Evolutionary conservation across 306 rosid species (phyloP), one percentile per base, ranked within the genome.

Genomic region (Fragaria ananassa): DNA sequence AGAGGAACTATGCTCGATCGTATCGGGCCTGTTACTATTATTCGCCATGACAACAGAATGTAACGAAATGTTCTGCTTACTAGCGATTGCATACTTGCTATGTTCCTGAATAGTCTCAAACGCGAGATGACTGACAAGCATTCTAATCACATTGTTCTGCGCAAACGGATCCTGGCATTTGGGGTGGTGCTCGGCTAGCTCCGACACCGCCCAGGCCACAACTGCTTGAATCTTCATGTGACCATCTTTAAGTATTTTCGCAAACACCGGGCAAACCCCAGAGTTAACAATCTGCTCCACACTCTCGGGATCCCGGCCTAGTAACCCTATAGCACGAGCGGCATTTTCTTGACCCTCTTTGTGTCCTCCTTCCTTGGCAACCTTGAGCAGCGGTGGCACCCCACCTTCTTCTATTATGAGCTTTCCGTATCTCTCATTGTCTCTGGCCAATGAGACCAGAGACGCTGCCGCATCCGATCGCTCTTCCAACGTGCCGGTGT

Each of bases 81-180:
- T 74, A 2, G 76, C 62, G 61, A 91, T 85, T 10, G 83, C 35
- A 49, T 91, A 91, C 77, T 86, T 89, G 37, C 95, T 91, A 13
- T 91, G 97, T 23, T 91, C 97, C 71, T 88, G 91, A 74, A 91
- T 91, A 6, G 95, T 91, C 45, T 91, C 97, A 3, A 91, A 91
- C 0, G 95, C 97, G 0, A 91, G 88, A 74, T 89, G 97, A 73
- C 97, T 89, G 5, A 89, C 95, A 1, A 91, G 91, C 80, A 88
- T 75, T 2, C 95, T 78, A 8, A 89, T 89, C 1, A 84, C 93
- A 12, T 91, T 88, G 82, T 89, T 89, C 56, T 91, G 97, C 0
- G 93, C 85, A 39, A 91, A 91, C 17, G 89, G 91, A 9, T 91
- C 97, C 54, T 89, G 97, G 25, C 95, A 91, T 85, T 91, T 91